Conservation (phyloP, 495 filamentous ascomycete species). For the Penicillium silybi region DNA sequence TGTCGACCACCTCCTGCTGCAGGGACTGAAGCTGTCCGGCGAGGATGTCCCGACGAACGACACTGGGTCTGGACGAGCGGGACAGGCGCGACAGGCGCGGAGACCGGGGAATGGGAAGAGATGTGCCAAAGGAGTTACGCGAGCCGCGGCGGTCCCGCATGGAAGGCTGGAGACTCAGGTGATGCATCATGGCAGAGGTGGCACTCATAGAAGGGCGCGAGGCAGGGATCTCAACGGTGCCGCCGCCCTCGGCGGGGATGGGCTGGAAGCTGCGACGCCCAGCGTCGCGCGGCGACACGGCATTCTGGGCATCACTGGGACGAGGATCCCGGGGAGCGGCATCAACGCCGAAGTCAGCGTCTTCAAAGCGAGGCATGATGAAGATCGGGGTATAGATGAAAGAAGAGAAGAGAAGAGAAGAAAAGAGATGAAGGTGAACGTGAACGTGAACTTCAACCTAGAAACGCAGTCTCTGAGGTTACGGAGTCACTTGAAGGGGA, state of each 20-base stretch:
- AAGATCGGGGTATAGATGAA: no score
- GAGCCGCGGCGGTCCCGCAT: constrained; percentile 63
- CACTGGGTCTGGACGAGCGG: constrained; percentile 36
- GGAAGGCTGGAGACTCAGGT: constrained; percentile 62
- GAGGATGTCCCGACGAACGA: constrained; percentile 62
- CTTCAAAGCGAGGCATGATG: constrained; percentile 62
- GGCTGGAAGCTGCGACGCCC: constrained; percentile 27
- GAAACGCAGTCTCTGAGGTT: not conserved
- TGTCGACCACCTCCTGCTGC: constrained; percentile 59
- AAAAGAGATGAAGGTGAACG: not conserved
- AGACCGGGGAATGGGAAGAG: constrained; percentile 70
- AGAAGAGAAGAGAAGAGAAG: not conserved
- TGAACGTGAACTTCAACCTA: not conserved
- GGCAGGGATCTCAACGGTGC: constrained; percentile 67
- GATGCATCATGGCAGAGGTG: constrained; percentile 64
- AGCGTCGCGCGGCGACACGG: constrained; percentile 27
- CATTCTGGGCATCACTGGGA: constrained; percentile 11
- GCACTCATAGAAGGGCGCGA: constrained; percentile 62
- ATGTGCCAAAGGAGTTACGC: constrained; percentile 74
- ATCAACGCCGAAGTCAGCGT: constrained; percentile 50
- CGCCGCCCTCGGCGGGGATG: constrained; percentile 40
- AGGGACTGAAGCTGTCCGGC: constrained; percentile 70
- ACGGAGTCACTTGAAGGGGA: not conserved
- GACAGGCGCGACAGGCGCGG: constrained; percentile 63
- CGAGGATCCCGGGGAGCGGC: constrained; percentile 34